Percentiles rank a stretch among this genome's conserved stretches.
Evolutionary conservation across 805 yeast genomes (phyloP).

Genomic region (Kuraishia borneana): DNA sequence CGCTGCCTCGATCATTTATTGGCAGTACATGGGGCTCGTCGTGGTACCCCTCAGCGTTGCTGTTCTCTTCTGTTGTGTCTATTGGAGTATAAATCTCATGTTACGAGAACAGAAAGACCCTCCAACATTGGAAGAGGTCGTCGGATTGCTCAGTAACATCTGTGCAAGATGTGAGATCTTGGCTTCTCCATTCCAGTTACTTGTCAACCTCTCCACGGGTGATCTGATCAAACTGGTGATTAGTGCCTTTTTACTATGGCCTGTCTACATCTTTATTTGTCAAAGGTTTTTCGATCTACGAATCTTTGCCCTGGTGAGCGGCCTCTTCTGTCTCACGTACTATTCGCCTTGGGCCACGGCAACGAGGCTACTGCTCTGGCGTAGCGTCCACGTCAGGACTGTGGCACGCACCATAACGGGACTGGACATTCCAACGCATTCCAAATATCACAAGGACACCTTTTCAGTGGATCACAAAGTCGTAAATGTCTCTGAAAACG

Average conservation of each 20-base stretch:
- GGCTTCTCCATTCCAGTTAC: conserved; percentile 21
- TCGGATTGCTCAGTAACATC: conserved; percentile 35
- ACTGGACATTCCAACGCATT: conserved; percentile 10
- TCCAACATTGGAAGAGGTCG: conserved; percentile 43
- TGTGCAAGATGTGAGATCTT: conserved; percentile 28
- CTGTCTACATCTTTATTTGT: conserved; percentile 28
- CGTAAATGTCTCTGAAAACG: background rate
- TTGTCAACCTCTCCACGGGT: conserved; percentile 3
- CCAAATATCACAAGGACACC: background rate
- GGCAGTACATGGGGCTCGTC: conserved; percentile 25
- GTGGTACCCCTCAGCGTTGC: conserved; percentile 27
- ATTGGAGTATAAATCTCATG: conserved; percentile 34
- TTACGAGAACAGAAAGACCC: conserved; percentile 22
- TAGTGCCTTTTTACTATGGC: conserved; percentile 26
- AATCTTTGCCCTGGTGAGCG: conserved; percentile 22
- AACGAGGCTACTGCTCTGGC: conserved; percentile 34
- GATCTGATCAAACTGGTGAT: conserved; percentile 21
- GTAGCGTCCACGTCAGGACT: conserved; percentile 31
- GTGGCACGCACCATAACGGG: conserved; percentile 30
- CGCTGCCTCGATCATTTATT: conserved; percentile 28
- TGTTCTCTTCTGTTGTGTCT: conserved; percentile 24
- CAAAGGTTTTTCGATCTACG: conserved; percentile 21
- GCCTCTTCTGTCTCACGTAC: conserved; percentile 27
- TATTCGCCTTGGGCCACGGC: conserved; percentile 39
- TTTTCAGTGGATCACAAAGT: conserved; percentile 1